phyloP scores from a whole-genome alignment of 495 filamentous ascomycete genomes.

The Hamigera avellanea region DNA sequence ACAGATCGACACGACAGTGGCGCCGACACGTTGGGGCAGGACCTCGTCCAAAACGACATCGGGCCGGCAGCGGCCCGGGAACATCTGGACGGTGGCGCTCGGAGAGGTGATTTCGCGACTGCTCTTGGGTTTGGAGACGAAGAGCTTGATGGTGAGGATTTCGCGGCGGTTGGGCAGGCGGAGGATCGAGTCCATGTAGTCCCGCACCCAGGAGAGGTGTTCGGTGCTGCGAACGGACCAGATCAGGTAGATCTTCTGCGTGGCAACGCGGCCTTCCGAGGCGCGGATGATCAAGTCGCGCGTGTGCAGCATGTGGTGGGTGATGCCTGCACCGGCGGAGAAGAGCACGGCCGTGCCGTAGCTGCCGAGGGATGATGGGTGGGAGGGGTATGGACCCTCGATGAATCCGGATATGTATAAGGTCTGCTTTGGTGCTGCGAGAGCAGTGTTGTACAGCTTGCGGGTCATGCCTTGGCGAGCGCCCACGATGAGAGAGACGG shows the following conservation, averaged over 20 bases:
- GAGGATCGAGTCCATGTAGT: conserved; percentile 93
- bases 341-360: conserved; percentile 84
- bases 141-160: conserved; percentile 73
- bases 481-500: conserved; percentile 67
- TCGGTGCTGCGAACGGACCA: conserved; percentile 88
- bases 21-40: conserved; percentile 64
- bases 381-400: conserved; percentile 76
- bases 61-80: conserved; percentile 53
- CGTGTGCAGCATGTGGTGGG: conserved; percentile 71
- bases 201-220: conserved; percentile 82
- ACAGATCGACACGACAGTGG: conserved; percentile 78
- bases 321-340: conserved; percentile 81
- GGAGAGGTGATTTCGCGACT: conserved; percentile 72
- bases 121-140: conserved; percentile 73
- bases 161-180: conserved; percentile 73
- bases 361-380: conserved; percentile 49
- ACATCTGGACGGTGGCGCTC: conserved; percentile 81
- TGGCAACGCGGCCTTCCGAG: conserved; percentile 58
- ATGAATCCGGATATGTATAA: conserved; percentile 52
- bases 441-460: conserved; percentile 57
- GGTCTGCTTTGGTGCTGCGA: conserved; percentile 42
- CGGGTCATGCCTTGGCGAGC: conserved; percentile 78
- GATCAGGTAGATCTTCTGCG: conserved; percentile 67
- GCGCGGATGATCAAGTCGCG: conserved; percentile 63
- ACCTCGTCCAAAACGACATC: conserved; percentile 61